Base-by-base conservation (phyloP, 106 monocot genomes). In the Narthecium ossifragum region DNA sequence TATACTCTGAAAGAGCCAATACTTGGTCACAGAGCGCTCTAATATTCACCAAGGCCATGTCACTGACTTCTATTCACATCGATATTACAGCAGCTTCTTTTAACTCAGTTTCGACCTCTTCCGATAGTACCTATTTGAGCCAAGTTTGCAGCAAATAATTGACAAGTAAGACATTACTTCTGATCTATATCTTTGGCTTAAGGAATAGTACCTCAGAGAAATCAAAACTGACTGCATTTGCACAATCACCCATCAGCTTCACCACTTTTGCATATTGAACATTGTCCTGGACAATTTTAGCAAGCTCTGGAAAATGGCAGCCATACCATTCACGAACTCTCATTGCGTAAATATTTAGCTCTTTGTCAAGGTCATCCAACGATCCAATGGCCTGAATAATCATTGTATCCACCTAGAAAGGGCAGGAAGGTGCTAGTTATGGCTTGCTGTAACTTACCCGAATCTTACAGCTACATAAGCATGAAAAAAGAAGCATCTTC, bases 321-420 rank as follows among this genome's bases (percentile, higher is more conserved):
- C 93, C 93, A 72, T 93, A 88, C 93, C 93, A 93, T 56, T 93
- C 93, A 36, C 93, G 93, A 52, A 93, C 88, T 65, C 93, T 89
- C 93, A 93, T 93, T 2, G 93, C 93, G 38, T 89, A 93, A 9
- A 82, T 89, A 59, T 93, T 93, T n/a, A 93, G 75, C 55, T 93
- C 88, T 40, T 89, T 93, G 60, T 93, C 93, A 63, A 93, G 82
- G 70, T 93, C 93, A 77, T 98, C 86, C 53, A 90, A 75, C 43
- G 91, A 75, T 1, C 90, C 87, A 73, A 98, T 90, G 29, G 93
- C 93, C 49, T 93, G 93, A 68, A 93, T 71, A 57, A 93, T 80
- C 93, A 93, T 93, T 29, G 93, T 93, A 67, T 93, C 93, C 38
- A 89, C 93, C 93, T 88, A 11, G 10, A 70, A 13, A 59, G 28